These are phyloP conservation scores for Hanseniaspora mollemarum DNA, from an alignment of 805 yeast genomes.

Conservation along the genomic window DNA sequence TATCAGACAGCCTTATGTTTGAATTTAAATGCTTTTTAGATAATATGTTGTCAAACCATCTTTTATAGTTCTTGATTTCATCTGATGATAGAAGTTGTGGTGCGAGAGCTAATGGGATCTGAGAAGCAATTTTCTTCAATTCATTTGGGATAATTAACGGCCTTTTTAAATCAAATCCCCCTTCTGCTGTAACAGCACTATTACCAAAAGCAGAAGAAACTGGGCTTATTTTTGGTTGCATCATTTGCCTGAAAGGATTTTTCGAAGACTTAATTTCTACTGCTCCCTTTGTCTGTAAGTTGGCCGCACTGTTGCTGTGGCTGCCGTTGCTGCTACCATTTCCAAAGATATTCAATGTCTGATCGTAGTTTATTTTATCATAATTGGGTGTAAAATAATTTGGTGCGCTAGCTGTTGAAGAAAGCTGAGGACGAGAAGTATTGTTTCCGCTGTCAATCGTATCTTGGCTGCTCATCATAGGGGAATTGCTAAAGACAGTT, in stretches of 20 bases:
- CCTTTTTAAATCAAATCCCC: background rate
- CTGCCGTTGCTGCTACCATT: background rate
- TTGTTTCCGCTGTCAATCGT: background rate
- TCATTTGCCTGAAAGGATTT: background rate
- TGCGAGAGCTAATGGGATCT: slow-evolving; percentile 53
- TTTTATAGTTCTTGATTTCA: slow-evolving; percentile 72
- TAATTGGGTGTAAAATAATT: slow-evolving; percentile 5
- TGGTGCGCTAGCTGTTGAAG: background rate
- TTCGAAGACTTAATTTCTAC: background rate
- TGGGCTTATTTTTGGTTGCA: background rate
- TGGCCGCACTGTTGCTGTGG: too few species aligned
- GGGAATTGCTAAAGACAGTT: background rate
- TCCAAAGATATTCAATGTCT: slow-evolving; percentile 3
- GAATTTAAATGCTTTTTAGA: slow-evolving; percentile 51
- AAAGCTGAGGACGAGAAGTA: background rate
- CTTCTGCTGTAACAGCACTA: background rate
- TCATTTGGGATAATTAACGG: slow-evolving; percentile 26
- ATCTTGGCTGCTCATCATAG: background rate
- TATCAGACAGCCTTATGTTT: slow-evolving; percentile 60
- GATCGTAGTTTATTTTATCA: slow-evolving; percentile 6
- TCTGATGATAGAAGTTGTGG: slow-evolving; percentile 58
- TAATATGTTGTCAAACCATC: slow-evolving; percentile 86
- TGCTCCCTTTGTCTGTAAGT: too few species aligned
- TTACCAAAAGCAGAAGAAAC: background rate
- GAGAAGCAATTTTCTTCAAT: slow-evolving; percentile 24